Evolutionary conservation across 1,139 yeast species (phyloP).

Genomic region (Magnusiomyces ingens): DNA sequence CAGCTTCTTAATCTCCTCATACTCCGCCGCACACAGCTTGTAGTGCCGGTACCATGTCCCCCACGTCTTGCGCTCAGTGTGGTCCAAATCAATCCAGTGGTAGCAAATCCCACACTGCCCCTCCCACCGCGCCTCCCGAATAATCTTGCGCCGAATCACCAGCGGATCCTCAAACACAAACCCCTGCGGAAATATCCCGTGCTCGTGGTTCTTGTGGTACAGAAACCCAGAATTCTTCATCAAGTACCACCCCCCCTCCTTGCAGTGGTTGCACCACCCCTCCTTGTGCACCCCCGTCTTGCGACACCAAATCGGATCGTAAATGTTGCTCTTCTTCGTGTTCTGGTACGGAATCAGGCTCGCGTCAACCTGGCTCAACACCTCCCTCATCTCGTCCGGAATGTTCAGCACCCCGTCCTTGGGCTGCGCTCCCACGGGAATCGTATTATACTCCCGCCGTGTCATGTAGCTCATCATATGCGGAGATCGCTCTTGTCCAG

Average conservation of each 20-base stretch:
- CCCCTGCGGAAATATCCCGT: conserved; percentile 28
- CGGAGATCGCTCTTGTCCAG: conserved; percentile 13
- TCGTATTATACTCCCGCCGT: conserved; percentile 14
- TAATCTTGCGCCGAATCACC: conserved; percentile 24
- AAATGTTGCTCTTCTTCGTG: conserved; percentile 20
- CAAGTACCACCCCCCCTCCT: conserved; percentile 22
- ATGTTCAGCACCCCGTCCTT: conserved; percentile 3
- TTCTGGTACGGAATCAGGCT: conserved; percentile 16
- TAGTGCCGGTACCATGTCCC: conserved; percentile 30
- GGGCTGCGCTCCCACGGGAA: conserved; percentile 17
- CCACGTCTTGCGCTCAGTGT: conserved; percentile 24
- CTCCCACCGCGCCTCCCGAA: conserved; percentile 27
- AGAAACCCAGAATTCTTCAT: conserved; percentile 28
- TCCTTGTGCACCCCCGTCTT: conserved; percentile 21
- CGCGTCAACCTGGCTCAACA: not conserved
- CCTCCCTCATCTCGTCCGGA: conserved; percentile 2
- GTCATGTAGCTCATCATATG: conserved; percentile 21
- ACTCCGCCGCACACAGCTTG: conserved; percentile 27
- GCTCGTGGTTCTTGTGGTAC: conserved; percentile 29
- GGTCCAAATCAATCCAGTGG: conserved; percentile 29
- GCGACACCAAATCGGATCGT: conserved; percentile 25
- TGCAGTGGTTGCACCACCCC: conserved; percentile 29
- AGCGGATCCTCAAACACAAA: conserved; percentile 27
- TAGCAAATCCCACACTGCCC: conserved; percentile 30
- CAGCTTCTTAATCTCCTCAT: conserved; percentile 25